Evolutionary conservation across 371 early-diverging fungal species (phyloP).

Genomic region (Haplosporangium sp.): DNA sequence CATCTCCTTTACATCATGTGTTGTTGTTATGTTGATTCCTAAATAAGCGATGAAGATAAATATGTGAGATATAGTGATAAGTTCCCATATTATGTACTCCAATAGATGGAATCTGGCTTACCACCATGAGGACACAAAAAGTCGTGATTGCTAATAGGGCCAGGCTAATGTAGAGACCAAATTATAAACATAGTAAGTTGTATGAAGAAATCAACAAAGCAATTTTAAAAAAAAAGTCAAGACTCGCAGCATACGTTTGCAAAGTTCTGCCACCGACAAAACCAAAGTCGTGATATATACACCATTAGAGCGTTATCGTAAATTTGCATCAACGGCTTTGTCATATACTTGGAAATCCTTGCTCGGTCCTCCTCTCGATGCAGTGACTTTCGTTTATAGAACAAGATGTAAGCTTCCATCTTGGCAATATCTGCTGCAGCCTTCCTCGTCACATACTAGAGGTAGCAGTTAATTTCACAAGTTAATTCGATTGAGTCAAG

Average conservation of each 20-base stretch:
- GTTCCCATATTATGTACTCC: no score
- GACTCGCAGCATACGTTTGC: constrained; percentile 25
- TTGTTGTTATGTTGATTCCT: constrained; percentile 51
- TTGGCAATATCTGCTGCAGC: constrained; percentile 52
- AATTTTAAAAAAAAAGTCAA: no score
- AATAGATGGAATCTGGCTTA: not conserved
- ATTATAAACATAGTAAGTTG: no score
- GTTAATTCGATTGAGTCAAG: no score
- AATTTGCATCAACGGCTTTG: constrained; percentile 39
- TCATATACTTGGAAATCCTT: constrained; percentile 43
- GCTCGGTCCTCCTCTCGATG: constrained; percentile 53
- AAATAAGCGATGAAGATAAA: not conserved
- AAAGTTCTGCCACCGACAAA: constrained; percentile 33
- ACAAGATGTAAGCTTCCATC: constrained; percentile 58
- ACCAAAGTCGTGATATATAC: constrained; percentile 50
- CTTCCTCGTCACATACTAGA: constrained; percentile 56
- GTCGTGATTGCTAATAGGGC: constrained; percentile 57
- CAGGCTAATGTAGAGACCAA: constrained; percentile 36
- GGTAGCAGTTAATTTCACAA: no score
- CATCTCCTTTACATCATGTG: constrained; percentile 49
- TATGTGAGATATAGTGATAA: not conserved
- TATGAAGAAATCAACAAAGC: no score
- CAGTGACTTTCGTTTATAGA: constrained; percentile 46
- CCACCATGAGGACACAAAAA: constrained; percentile 58
- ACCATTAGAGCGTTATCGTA: constrained; percentile 43